Base-by-base conservation (phyloP, 169 alveolate species). In the Cyclospora cayetanensis region DNA sequence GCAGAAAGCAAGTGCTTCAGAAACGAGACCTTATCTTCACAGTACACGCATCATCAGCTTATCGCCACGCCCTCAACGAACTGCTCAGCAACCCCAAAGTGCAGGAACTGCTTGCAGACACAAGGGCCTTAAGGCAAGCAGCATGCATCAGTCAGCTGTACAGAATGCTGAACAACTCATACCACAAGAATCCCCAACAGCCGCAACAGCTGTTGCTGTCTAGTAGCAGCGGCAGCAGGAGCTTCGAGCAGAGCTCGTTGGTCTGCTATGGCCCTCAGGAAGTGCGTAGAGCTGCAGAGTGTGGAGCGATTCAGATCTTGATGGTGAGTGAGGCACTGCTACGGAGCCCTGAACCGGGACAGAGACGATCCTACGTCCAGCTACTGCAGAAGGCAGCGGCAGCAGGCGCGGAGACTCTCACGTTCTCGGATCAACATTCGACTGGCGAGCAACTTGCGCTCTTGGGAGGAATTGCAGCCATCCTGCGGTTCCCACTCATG, bases 381-480 rank as follows among this genome's bases (percentile, higher is more conserved):
- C 50, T 89, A 42, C 68, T 65, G 63, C 79, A 74, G 46, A 53
- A 89, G 7, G 89, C 77, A 37, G 90, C 80, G 27, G 43, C 34
- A 20, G 80, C 90, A 7, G 90, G 93, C 31, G 93, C 85, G 1
- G 93, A 89, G 60, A 74, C 60, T 11, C 63, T 89, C 4, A 89
- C 83, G 25, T 89, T 89, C 41, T 89, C 93, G 11, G 93, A 89
- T 37, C 88, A 77, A 43, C 93, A 89, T 70, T 29, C 83, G 11
- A 77, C 85, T 3, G 93, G 93, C 46, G 93, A 89, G 37, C 93
- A 89, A 35, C 82, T 89, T 25, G 77, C 60, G 35, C 55, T 77
- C 42, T 29, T 89, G 15, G 80, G 89, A 2, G 93, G 93, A 1
- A 70, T 89, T 5, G 93, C 93, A 42, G 93, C 93, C 20, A 89